Percentiles rank a stretch among this genome's conserved stretches.
Conservation (phyloP, 192 early-diverging fungal species). For the Rhizophagus sp. region DNA sequence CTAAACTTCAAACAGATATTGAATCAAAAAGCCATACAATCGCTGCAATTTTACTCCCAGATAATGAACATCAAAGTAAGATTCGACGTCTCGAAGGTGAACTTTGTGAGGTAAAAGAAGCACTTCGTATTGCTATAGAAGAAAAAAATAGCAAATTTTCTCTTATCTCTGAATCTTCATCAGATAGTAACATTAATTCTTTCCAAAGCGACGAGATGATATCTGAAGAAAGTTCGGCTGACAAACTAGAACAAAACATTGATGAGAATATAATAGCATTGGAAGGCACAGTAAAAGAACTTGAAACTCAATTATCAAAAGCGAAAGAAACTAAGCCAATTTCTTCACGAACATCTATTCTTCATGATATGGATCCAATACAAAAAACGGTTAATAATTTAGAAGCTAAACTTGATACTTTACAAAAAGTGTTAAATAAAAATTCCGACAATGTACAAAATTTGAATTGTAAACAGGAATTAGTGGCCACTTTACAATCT, state of each 20-base stretch:
- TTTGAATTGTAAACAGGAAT: background rate
- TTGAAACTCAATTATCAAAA: slow-evolving; percentile 22
- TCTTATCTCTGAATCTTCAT: background rate
- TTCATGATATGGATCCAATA: background rate
- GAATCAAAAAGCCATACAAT: slow-evolving; percentile 33
- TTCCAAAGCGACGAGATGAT: slow-evolving; percentile 35
- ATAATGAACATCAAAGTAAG: slow-evolving; percentile 13
- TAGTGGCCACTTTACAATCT: background rate
- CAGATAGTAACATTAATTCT: background rate
- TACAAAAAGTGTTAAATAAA: slow-evolving; percentile 13
- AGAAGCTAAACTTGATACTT: slow-evolving; percentile 8
- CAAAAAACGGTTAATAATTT: slow-evolving; percentile 10
- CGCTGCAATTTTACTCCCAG: slow-evolving; percentile 20
- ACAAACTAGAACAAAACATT: slow-evolving; percentile 14
- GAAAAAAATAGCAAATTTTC: background rate
- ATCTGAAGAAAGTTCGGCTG: background rate
- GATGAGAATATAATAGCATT: slow-evolving; percentile 9
- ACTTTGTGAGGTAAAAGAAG: slow-evolving; percentile 10
- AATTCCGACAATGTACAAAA: background rate
- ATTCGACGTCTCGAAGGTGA: slow-evolving; percentile 24
- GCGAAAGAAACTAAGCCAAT: slow-evolving; percentile 8
- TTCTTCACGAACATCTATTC: background rate
- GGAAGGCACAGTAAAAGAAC: slow-evolving; percentile 19
- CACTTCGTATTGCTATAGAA: slow-evolving; percentile 3
- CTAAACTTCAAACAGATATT: slow-evolving; percentile 23